Evolutionary conservation across 1,284 basidiomycete genomes (phyloP).

Genomic region (Abortiporus biennis): DNA sequence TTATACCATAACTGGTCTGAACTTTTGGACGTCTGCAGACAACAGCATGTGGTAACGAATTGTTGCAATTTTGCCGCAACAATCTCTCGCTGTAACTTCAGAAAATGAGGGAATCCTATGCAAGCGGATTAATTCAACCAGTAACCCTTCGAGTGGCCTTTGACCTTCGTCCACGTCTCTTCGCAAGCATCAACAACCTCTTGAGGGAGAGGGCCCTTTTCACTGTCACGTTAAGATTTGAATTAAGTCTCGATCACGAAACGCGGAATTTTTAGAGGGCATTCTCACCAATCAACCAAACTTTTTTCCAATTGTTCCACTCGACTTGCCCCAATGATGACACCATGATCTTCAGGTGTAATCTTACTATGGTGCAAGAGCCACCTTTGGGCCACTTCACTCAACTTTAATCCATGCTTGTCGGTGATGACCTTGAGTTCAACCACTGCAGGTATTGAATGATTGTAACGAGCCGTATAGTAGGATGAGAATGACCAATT

Average conservation of each 20-base stretch:
- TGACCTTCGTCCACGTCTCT: constrained; percentile 21
- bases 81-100: too few relatives aligned
- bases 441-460: not conserved
- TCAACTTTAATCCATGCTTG: constrained; percentile 8
- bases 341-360: constrained; percentile 21
- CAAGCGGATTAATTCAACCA: too few relatives aligned
- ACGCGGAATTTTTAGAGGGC: constrained; percentile 35
- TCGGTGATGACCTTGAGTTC: not conserved
- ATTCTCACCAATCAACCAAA: constrained; percentile 42
- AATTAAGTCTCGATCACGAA: not conserved
- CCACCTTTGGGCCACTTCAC: constrained; percentile 19
- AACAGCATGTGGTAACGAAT: too few relatives aligned
- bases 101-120: too few relatives aligned
- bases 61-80: too few relatives aligned
- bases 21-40: too few relatives aligned
- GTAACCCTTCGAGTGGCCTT: constrained; percentile 3
- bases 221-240: not conserved
- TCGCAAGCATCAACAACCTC: constrained; percentile 23
- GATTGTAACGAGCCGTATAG: not conserved
- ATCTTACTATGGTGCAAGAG: constrained; percentile 24
- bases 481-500: not conserved
- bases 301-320: constrained; percentile 26
- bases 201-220: constrained; percentile 13
- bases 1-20: too few relatives aligned
- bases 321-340: constrained; percentile 12